These are phyloP conservation scores for Chaetomium tenue DNA, from an alignment of 495 filamentous ascomycete species.

Conservation along the genomic window DNA sequence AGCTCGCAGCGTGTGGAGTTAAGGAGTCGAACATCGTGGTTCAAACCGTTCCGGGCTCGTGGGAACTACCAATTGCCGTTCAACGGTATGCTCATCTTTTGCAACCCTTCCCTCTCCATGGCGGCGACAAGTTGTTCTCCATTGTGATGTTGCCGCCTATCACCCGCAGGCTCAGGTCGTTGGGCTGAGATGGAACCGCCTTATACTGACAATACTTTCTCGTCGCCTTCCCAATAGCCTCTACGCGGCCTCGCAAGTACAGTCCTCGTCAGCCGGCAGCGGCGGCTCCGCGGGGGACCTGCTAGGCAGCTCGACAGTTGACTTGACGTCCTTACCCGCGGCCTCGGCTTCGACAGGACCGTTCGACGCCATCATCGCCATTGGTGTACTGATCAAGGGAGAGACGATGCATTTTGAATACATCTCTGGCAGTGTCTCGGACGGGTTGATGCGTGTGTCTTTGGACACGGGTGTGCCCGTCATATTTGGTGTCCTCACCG, in stretches of 20 bases:
- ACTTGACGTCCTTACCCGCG: conserved; percentile 48
- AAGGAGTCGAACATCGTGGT: conserved; percentile 81
- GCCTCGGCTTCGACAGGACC: conserved; percentile 50
- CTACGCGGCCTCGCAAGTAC: conserved; percentile 82
- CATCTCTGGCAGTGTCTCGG: conserved; percentile 84
- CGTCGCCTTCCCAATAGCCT: conserved; percentile 51
- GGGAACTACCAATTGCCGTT: conserved; percentile 86
- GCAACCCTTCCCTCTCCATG: not conserved
- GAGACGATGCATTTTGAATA: conserved; percentile 99
- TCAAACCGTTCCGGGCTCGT: conserved; percentile 88
- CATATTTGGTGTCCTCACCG: conserved; percentile 88
- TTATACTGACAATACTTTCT: not conserved
- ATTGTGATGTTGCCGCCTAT: conserved; percentile 1
- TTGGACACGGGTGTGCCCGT: conserved; percentile 84
- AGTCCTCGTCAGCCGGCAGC: conserved; percentile 63
- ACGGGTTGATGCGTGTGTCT: conserved; percentile 91
- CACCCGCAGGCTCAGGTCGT: not conserved
- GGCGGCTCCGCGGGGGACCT: conserved; percentile 76
- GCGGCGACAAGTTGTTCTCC: not conserved
- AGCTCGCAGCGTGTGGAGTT: conserved; percentile 65
- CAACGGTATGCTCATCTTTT: conserved; percentile 58
- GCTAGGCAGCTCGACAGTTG: conserved; percentile 63
- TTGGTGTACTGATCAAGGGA: conserved; percentile 96
- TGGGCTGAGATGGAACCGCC: not conserved
- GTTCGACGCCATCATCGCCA: conserved; percentile 92